These are phyloP conservation scores for Rhizophora mangle DNA, from an alignment of 345 rosid genomes.

Conservation along the genomic window DNA sequence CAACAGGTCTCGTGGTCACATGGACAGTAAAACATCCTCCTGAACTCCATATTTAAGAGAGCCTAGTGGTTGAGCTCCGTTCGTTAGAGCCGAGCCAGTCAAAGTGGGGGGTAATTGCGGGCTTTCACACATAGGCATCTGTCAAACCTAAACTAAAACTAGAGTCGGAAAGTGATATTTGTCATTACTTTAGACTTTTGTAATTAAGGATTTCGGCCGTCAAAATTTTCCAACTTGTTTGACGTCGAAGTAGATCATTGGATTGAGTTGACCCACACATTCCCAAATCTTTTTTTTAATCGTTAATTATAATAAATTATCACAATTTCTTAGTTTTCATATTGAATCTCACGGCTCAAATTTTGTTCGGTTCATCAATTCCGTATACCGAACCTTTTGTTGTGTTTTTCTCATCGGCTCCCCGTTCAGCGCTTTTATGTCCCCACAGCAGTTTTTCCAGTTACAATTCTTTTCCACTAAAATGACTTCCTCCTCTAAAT, in stretches of 20 bases:
- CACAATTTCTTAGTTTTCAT: too few species aligned
- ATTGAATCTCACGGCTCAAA: too few species aligned
- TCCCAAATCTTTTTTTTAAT: not conserved
- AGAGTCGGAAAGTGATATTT: conserved; percentile 13
- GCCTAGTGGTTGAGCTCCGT: too few species aligned
- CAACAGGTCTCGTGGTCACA: conserved; percentile 21
- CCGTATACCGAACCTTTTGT: too few species aligned
- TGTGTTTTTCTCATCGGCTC: not conserved
- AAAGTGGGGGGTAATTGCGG: too few species aligned
- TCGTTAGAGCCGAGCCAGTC: not conserved
- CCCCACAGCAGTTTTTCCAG: conserved; percentile 15
- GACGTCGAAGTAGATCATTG: conserved; percentile 7
- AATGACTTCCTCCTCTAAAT: not conserved
- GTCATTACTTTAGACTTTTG: conserved; percentile 6
- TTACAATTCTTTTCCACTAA: not conserved
- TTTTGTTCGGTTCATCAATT: too few species aligned
- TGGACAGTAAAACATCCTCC: not conserved
- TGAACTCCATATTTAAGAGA: too few species aligned
- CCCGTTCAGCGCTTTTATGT: conserved; percentile 2
- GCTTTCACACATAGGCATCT: too few species aligned
- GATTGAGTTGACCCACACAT: not conserved
- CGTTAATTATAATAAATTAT: too few species aligned
- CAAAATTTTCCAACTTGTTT: conserved; percentile 15
- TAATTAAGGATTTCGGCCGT: conserved; percentile 12
- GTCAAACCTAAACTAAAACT: too few species aligned